Base-by-base conservation (phyloP, 768 basidiomycete genomes). In the Naganishia vaughanmartiniae region DNA sequence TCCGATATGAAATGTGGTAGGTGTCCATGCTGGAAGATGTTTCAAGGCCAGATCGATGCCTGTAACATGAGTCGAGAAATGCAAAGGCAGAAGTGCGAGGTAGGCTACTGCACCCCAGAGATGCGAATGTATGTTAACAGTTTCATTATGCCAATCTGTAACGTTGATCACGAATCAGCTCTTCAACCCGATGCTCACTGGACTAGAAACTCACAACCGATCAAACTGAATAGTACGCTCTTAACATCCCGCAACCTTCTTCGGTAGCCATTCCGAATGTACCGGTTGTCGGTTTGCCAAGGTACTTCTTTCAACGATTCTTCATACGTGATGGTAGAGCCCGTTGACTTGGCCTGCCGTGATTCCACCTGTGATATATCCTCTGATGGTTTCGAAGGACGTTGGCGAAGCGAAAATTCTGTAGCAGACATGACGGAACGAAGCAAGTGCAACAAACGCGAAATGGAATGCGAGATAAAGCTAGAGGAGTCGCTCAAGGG, bases 51-150 rank as follows among this genome's bases (percentile, higher is more conserved):
- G 42, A 42, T 63, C 60, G 39, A 63, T 42, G n/a, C 60, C 60
- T 30, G 60, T 63, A 11, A 56, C 65, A 72, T 58, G 72, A 58
- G 24, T 73, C 83, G 51, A 84, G 26, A 85, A 83, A 72, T 89
- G 85, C 28, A 82, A 79, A 33, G 81, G 80, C 66, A 89, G 80
- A 74, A 89, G 84, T 54, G 82, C 82, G 28, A 83, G 80, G 70
- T 85, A 84, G 73, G 88, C 86, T 5, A 86, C 76, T 36, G 88
- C 87, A 31, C 87, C 90, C 83, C 87, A 85, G 10, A 92, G 83
- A 77, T 93, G 92, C 70, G 85, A 89, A 80, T 92, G 89, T 55
- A 93, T 91, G 81, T 94, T 94, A 68, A 93, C 75, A 0, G 77
- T 80, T 70, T 81, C 80, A 45, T 81, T 81, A 45, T 81, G 80